A percentile compares a stretch with the other conserved stretches of the same genome.
These are phyloP conservation scores for Neonectria coccinea DNA, from an alignment of 2,329 filamentous ascomycete genomes.

Conservation along the genomic window DNA sequence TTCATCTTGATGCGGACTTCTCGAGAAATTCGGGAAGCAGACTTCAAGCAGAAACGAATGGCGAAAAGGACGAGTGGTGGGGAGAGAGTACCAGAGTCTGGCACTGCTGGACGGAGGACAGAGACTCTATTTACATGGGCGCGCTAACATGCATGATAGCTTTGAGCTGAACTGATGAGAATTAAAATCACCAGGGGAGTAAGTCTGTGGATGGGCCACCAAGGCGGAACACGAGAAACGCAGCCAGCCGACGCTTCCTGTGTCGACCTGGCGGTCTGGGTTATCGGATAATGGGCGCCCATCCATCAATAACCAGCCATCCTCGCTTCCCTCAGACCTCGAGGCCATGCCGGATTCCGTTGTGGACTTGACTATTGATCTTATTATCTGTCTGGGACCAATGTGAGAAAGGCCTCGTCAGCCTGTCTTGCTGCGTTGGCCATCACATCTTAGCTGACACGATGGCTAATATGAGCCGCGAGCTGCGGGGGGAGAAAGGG, in stretches of 20 bases:
- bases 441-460: constrained; percentile 7
- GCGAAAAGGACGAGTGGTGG: constrained; percentile 25
- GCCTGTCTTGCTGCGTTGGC: constrained; percentile 6
- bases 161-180: constrained; percentile 11
- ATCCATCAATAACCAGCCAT: constrained; percentile 27
- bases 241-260: constrained; percentile 22
- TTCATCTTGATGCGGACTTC: constrained; percentile 34
- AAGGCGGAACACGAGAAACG: constrained; percentile 40
- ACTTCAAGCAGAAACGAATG: constrained; percentile 29
- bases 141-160: constrained; percentile 29
- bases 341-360: not conserved
- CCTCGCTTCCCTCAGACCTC: not conserved
- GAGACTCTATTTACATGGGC: constrained; percentile 42
- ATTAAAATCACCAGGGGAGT: constrained; percentile 7
- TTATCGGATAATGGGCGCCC: constrained; percentile 19
- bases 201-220: constrained; percentile 24
- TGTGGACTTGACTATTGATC: constrained; percentile 18
- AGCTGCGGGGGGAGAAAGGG: not conserved
- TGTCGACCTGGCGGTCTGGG: constrained; percentile 21
- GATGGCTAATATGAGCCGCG: not conserved
- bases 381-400: constrained; percentile 5
- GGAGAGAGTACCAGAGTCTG: constrained; percentile 9
- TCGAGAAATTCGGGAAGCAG: constrained; percentile 3
- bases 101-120: constrained; percentile 26
- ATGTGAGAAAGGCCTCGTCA: constrained; percentile 16